Evolutionary conservation across 139 green algal genomes (phyloP), one percentile per base, ranked within the genome.

Genomic region (Yamagishiella unicocca): DNA sequence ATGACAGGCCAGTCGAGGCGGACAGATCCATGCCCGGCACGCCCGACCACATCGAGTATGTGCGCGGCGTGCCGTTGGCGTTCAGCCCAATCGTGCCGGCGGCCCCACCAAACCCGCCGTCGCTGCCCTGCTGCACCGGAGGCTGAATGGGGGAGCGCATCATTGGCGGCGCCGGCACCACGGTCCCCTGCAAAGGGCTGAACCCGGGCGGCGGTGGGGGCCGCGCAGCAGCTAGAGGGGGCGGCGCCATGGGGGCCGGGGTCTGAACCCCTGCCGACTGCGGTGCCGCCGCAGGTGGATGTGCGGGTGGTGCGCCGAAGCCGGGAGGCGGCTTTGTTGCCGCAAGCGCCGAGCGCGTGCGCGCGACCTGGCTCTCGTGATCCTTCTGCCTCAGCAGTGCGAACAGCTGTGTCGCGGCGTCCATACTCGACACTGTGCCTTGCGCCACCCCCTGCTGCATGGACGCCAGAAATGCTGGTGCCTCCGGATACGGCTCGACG

Each of bases 21-120:
- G 61, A 29, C 54, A 92, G 85, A 46, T 92, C 89, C 53, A 92
- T 89, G 27, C 89, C 89, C 1, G 89, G 89, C 74, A 92, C 55
- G 12, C 85, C 89, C 33, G 89, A 92, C 89, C 89, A 92, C 89
- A 92, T 83, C 0, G 85, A 92, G 54, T 90, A 92, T 1, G 78
- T 89, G 14, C 89, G 81, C 14, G 61, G 79, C 3, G 55, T 89
- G 35, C 85, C 80, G 58, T 83, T 89, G 61, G 61, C 62, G 66
- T 79, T 85, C 61, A 73, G 45, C n/a, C 74, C 74, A 6, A 84
- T 77, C 0, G 31, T 58, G 31, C 79, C 79, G 5, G 38, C 58
- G 21, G 3, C 22, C 0, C 14, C 22, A 1, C 40, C 79, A 10
- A 85, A 85, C 7, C 27, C 61, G 27, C 0, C 22, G 6, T 68